Base-by-base conservation (phyloP, 805 yeast species). In the Huiozyma sinensis region DNA sequence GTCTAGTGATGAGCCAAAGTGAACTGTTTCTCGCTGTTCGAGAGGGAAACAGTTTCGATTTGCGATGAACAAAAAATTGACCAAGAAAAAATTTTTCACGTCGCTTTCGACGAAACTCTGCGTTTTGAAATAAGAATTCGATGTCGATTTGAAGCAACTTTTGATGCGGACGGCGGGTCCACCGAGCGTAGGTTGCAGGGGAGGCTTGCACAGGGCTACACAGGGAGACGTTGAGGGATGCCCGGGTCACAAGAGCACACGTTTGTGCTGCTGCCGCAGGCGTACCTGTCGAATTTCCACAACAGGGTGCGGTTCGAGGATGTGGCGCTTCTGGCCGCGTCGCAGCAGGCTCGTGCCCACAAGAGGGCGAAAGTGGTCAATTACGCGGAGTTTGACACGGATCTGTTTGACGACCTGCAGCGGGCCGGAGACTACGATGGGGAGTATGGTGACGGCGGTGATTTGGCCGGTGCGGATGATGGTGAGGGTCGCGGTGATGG, bases 331-430 rank as follows among this genome's bases (percentile, higher is more conserved):
- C 76, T 81, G 52, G 72, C 82, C 33, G 75, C 86, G 2, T 82
- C 87, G 1, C 80, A 83, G 27, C 84, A 86, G 2, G 77, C 88
- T 3, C 73, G 97, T 50, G 73, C 81, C 30, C 80, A 87, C 32
- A 87, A 86, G 60, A 70, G 95, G 53, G 79, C 85, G 8, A 67
- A 76, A 38, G 81, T 79, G 40, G 77, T 85, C 42, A 85, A 83
- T 58, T 88, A 88, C 57, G 92, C 95, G 0, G 96, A 87, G 58
- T 72, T 77, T 47, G 95, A 85, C 49, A 77, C 75, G 41, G 79
- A 79, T 50, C 73, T 74, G 44, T 77, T 68, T 39, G 67, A 66
- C 44, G 76, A 71, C 47, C 76, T 72, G 46, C 76, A 48, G 38
- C 12, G 31, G 12, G 31, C 27, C 17, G 29, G 10, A 8, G 31